Evolutionary conservation across 139 green algal genomes (phyloP).

Genomic region (Nannochloris sp.): DNA sequence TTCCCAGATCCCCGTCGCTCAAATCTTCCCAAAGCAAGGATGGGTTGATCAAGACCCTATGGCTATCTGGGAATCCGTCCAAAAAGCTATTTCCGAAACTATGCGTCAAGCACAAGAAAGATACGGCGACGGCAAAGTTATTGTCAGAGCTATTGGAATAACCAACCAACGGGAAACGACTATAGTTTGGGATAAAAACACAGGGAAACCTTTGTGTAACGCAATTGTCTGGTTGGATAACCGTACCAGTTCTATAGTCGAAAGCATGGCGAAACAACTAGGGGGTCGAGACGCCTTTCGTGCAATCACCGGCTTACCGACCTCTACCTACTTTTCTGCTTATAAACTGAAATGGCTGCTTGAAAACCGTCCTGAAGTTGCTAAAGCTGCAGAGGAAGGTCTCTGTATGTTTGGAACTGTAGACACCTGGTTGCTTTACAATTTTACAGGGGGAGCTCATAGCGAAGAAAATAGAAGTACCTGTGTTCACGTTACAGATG

Average conservation of each 20-base stretch:
- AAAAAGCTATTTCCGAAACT: constrained; percentile 51
- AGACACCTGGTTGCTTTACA: constrained; percentile 94
- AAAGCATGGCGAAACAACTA: constrained; percentile 17
- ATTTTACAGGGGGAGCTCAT: constrained; percentile 78
- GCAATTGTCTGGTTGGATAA: constrained; percentile 95
- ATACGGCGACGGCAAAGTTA: constrained; percentile 3
- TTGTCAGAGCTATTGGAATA: constrained; percentile 66
- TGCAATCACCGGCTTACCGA: constrained; percentile 75
- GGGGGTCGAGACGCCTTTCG: constrained; percentile 32
- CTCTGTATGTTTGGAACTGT: constrained; percentile 78
- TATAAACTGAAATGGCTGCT: constrained; percentile 92
- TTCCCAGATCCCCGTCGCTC: constrained; percentile 61
- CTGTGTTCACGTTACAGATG: constrained; percentile 86
- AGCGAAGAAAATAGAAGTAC: no score
- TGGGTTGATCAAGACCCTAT: constrained; percentile 93
- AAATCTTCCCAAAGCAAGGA: constrained; percentile 67
- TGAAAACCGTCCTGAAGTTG: constrained; percentile 72
- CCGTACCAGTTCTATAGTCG: constrained; percentile 60
- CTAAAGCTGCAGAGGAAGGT: constrained; percentile 29
- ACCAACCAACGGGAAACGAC: constrained; percentile 95
- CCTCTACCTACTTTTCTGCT: constrained; percentile 93
- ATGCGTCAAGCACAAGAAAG: constrained; percentile 30
- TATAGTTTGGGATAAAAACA: constrained; percentile 75
- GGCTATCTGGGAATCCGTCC: constrained; percentile 63
- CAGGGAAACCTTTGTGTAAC: constrained; percentile 78